Evolutionary conservation across 257 asterid species (phyloP).

Genomic region (Marsdenia floribunda): DNA sequence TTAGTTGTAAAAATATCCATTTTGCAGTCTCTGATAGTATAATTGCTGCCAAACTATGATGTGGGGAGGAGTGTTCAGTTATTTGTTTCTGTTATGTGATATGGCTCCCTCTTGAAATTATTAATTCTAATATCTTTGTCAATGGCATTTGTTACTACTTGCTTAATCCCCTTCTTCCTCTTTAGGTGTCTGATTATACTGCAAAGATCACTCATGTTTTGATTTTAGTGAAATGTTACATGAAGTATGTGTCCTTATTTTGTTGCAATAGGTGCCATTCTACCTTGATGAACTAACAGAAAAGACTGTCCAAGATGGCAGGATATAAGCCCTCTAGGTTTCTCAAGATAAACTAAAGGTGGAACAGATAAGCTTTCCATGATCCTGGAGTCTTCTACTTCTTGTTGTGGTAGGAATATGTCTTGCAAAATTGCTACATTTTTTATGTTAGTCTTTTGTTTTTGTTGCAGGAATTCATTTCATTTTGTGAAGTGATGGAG

Average conservation of each 20-base stretch:
- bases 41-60: background rate
- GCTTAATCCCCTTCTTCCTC: background rate
- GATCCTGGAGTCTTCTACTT: background rate
- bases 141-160: background rate
- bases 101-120: background rate
- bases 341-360: conserved; percentile 84
- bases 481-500: conserved; percentile 89
- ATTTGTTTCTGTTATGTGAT: background rate
- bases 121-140: background rate
- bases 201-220: background rate
- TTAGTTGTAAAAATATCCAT: background rate
- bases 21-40: background rate
- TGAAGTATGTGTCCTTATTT: background rate
- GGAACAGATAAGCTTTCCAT: conserved; percentile 10
- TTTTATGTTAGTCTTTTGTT: background rate
- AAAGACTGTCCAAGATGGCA: conserved; percentile 56
- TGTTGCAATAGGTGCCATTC: conserved; percentile 60
- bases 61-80: background rate
- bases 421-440: background rate
- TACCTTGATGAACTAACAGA: conserved; percentile 76
- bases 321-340: conserved; percentile 63
- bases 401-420: background rate
- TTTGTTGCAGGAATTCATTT: conserved; percentile 60
- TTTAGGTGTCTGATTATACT: background rate
- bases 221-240: background rate